phyloP scores from a whole-genome alignment of 106 monocot genomes.

The Amphibolis antarctica region DNA sequence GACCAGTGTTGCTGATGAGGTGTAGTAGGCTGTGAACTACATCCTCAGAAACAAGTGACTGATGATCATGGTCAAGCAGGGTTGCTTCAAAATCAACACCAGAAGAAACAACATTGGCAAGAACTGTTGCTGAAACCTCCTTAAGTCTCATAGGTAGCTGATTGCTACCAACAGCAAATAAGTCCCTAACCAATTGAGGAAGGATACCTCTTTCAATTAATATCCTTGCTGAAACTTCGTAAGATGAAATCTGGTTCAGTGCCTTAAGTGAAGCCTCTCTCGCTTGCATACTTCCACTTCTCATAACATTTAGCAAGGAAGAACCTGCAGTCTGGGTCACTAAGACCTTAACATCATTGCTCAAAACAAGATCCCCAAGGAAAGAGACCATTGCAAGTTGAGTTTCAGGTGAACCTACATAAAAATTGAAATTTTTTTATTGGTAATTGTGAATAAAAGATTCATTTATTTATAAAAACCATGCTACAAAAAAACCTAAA shows the following conservation, averaged over 20 bases:
- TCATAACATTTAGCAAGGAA: slow-evolving; percentile 54
- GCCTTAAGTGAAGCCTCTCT: slow-evolving; percentile 21
- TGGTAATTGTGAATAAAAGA: no score
- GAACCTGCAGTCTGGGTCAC: slow-evolving; percentile 18
- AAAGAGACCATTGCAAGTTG: slow-evolving; percentile 20
- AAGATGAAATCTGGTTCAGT: slow-evolving; percentile 22
- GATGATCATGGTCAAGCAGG: slow-evolving; percentile 37
- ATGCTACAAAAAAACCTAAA: no score
- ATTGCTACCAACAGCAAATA: slow-evolving; percentile 10
- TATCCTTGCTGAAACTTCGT: slow-evolving; percentile 8
- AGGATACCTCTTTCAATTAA: slow-evolving; percentile 18
- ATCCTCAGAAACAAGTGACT: slow-evolving; percentile 73
- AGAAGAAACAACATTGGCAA: slow-evolving; percentile 19
- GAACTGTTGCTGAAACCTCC: slow-evolving; percentile 25
- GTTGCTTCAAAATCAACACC: slow-evolving; percentile 28
- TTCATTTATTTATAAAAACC: no score
- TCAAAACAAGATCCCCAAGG: slow-evolving; percentile 20
- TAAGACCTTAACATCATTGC: slow-evolving; percentile 21
- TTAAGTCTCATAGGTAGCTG: slow-evolving; percentile 17
- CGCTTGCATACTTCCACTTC: slow-evolving; percentile 12
- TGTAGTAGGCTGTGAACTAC: slow-evolving; percentile 80
- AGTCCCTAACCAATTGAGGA: slow-evolving; percentile 19
- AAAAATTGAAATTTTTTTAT: background rate
- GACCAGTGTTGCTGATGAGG: slow-evolving; percentile 93
- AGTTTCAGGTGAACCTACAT: slow-evolving; percentile 22